Percentiles rank a stretch among this genome's conserved stretches.
These are phyloP conservation scores for Blumeria hordei DNA, from an alignment of 2,329 filamentous ascomycete species.

Conservation along the genomic window DNA sequence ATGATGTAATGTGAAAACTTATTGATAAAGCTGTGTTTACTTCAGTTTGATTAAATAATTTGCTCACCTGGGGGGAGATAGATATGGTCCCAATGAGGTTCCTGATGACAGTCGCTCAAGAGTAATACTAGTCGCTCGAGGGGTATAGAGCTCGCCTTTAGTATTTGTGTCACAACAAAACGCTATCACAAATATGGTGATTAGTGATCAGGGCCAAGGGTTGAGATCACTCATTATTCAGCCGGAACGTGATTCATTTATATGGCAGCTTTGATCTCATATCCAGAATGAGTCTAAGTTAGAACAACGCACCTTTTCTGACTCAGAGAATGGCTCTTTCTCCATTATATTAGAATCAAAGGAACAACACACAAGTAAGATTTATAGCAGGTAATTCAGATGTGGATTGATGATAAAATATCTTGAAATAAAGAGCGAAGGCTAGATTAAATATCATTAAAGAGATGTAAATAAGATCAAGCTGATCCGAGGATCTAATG, in stretches of 20 bases:
- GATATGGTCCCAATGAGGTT: constrained; percentile 1
- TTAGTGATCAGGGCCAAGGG: too few species aligned
- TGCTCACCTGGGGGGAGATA: constrained; percentile 1
- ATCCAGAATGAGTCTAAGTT: background rate
- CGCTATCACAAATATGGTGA: background rate
- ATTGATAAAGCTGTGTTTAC: background rate
- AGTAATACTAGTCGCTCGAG: background rate
- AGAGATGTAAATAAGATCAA: background rate
- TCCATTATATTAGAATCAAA: background rate
- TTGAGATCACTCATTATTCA: too few species aligned
- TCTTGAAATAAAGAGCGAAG: too few species aligned
- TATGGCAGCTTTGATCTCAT: background rate
- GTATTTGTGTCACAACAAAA: constrained; percentile 1
- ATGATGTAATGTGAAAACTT: constrained; percentile 3
- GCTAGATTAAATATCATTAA: background rate
- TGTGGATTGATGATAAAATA: too few species aligned
- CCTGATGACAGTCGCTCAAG: background rate
- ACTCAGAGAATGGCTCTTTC: background rate
- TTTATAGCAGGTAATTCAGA: too few species aligned
- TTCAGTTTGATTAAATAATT: constrained; percentile 4
- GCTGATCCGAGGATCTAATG: too few species aligned
- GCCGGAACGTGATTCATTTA: too few species aligned
- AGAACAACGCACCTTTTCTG: background rate
- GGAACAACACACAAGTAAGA: background rate
- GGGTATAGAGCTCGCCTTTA: constrained; percentile 1